Percentiles rank a stretch among this genome's conserved stretches.
phyloP scores from a whole-genome alignment of 2,329 filamentous ascomycete genomes.

The Bipolaris victoriae region DNA sequence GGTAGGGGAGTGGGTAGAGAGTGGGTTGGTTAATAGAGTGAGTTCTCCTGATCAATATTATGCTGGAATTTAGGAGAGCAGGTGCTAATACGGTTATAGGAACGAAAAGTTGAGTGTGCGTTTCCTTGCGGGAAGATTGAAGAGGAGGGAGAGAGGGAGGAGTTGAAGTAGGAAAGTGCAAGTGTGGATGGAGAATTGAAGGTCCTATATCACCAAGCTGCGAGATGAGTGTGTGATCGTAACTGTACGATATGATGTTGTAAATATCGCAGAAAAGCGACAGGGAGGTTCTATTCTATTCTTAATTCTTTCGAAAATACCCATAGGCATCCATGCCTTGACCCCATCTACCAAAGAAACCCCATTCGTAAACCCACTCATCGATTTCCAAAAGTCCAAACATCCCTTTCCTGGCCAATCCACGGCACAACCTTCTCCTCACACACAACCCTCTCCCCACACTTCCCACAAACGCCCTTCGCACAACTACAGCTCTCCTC shows the following conservation, averaged over 20 bases:
- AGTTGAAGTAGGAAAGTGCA: slow-evolving; percentile 4
- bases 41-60: not conserved
- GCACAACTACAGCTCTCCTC: slow-evolving; percentile 28
- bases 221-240: not conserved
- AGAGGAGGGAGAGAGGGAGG: slow-evolving; percentile 10
- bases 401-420: slow-evolving; percentile 24
- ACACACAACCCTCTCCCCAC: slow-evolving; percentile 18
- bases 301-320: no score
- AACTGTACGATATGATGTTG: not conserved
- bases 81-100: slow-evolving; percentile 10
- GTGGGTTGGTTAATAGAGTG: slow-evolving; percentile 14
- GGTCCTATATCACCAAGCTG: no score
- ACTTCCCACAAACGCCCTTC: slow-evolving; percentile 33
- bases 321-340: no score
- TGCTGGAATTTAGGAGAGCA: not conserved
- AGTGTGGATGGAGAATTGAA: no score
- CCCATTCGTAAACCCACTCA: not conserved
- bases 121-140: slow-evolving; percentile 19
- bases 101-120: slow-evolving; percentile 22
- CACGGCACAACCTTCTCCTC: slow-evolving; percentile 15
- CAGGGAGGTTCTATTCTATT: not conserved
- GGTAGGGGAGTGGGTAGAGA: slow-evolving; percentile 13
- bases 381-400: slow-evolving; percentile 32
- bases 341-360: no score
- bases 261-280: not conserved